Conservation (phyloP, 768 basidiomycete species). For the Scleroderma bovista region DNA sequence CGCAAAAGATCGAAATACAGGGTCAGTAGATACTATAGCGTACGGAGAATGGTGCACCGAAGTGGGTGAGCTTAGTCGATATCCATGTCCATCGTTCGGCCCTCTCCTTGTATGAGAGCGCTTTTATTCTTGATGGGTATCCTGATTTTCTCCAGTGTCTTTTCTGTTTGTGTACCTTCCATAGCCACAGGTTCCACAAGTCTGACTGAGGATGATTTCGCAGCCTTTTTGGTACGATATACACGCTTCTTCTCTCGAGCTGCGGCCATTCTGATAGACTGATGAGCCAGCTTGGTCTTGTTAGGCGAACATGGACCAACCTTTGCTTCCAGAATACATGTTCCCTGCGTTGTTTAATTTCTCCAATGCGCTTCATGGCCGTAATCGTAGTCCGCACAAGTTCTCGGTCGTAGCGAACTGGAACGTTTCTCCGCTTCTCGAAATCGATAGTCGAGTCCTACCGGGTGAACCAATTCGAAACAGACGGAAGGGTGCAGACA, state of each 20-base stretch:
- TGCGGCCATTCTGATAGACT: conserved; percentile 70
- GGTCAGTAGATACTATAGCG: too few species aligned
- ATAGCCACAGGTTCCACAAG: conserved; percentile 58
- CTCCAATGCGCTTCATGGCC: conserved; percentile 92
- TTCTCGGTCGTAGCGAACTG: conserved; percentile 95
- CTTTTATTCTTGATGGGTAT: conserved; percentile 56
- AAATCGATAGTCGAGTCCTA: conserved; percentile 99
- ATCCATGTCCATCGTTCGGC: conserved; percentile 90
- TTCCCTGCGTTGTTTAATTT: conserved; percentile 88
- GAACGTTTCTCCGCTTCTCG: conserved; percentile 97
- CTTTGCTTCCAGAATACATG: conserved; percentile 95
- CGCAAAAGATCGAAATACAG: too few species aligned
- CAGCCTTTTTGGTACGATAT: conserved; percentile 62
- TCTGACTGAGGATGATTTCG: conserved; percentile 50
- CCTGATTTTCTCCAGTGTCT: conserved; percentile 74
- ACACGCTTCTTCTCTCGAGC: conserved; percentile 73
- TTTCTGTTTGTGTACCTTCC: conserved; percentile 40
- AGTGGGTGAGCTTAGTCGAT: conserved; percentile 46
- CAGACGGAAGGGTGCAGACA: not conserved
- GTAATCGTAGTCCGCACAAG: conserved; percentile 88
- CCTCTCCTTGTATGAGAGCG: conserved; percentile 77
- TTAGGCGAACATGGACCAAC: conserved; percentile 29
- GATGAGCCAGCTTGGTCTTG: not conserved
- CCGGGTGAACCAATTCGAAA: not conserved
- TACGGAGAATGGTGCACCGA: too few species aligned